phyloP scores from a whole-genome alignment of 345 rosid species.

The Populus pruinosa region DNA sequence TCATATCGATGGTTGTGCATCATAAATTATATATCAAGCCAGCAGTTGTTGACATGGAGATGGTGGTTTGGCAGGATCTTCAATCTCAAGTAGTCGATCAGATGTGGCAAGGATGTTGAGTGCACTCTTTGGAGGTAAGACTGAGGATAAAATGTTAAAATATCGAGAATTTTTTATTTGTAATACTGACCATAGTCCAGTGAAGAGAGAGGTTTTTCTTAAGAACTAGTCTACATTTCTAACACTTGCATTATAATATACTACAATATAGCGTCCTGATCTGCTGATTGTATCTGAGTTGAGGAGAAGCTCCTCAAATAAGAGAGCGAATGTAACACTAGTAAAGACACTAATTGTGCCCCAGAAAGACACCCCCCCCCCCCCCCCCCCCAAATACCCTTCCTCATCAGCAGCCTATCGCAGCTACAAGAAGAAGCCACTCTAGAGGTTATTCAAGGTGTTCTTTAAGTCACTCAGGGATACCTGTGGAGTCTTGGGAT shows the following conservation, averaged over 20 bases:
- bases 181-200: constrained; percentile 14
- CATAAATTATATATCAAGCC: constrained; percentile 10
- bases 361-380: too few species aligned
- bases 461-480: constrained; percentile 49
- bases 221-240: constrained; percentile 23
- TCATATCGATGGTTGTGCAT: background rate
- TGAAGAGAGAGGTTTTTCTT: constrained; percentile 20
- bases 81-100: constrained; percentile 68
- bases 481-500: constrained; percentile 44
- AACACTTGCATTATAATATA: constrained; percentile 21
- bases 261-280: constrained; percentile 14
- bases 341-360: constrained; percentile 83
- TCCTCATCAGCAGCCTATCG: constrained; percentile 51
- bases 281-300: constrained; percentile 55
- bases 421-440: constrained; percentile 45
- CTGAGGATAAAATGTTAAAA: constrained; percentile 65
- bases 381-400: constrained; percentile 72
- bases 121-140: constrained; percentile 42
- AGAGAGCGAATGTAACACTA: constrained; percentile 58
- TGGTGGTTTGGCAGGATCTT: constrained; percentile 35
- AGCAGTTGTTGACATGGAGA: constrained; percentile 26
- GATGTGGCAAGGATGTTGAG: constrained; percentile 50
- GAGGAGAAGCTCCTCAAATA: constrained; percentile 55
- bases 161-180: constrained; percentile 4
- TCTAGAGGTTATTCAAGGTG: constrained; percentile 51